Evolutionary conservation across 2,329 filamentous ascomycete genomes (phyloP), one percentile per base, ranked within the genome.

Genomic region (Fusarium nanum): DNA sequence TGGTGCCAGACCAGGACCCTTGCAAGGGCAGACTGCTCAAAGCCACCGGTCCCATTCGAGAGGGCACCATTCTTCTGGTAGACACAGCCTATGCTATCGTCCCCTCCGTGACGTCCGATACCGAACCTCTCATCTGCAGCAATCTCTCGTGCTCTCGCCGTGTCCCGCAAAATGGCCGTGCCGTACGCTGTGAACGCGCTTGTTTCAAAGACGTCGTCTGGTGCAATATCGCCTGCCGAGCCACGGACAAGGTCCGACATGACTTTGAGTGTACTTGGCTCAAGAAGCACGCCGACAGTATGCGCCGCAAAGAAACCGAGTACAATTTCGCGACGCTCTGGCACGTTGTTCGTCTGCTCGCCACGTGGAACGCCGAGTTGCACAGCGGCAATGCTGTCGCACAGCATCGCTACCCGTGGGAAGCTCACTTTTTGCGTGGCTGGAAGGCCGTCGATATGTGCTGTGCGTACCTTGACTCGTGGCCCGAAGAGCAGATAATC

Each of bases 261-360:
- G 67, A 68, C 2, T 75, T 61, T 50, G 76, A 77, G 60, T 77
- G 76, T 44, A 28, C 49, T 20, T 77, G 76, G 76, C 25, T 77
- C 4, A 75, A 65, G 53, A 47, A 59, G 16, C 49, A 71, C 13
- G 73, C 57, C 23, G 57, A 64, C 5, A 27, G 7, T 4, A 63
- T 75, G 18, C 73, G 70, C 1, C 50, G 42, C 2, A 28, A 67
- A 22, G 75, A 77, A 22, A 50, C 57, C 11, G 59, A 75, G 28
- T 77, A 77, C 54, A 65, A 77, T 47, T 76, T 77, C 30, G 60
- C 70, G 14, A 77, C 75, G 1, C 53, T 77, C 2, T 77, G 75
- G 75, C 75, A 76, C 41, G 68, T 77, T 41, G 63, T 77, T 34
- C 75, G 76, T 22, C 56, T 77, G 6, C 67, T 77, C 14, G 76